Percentiles rank a stretch among this genome's conserved stretches.
Evolutionary conservation across 1,284 basidiomycete species (phyloP).

Genomic region (Inonotus obliquus): DNA sequence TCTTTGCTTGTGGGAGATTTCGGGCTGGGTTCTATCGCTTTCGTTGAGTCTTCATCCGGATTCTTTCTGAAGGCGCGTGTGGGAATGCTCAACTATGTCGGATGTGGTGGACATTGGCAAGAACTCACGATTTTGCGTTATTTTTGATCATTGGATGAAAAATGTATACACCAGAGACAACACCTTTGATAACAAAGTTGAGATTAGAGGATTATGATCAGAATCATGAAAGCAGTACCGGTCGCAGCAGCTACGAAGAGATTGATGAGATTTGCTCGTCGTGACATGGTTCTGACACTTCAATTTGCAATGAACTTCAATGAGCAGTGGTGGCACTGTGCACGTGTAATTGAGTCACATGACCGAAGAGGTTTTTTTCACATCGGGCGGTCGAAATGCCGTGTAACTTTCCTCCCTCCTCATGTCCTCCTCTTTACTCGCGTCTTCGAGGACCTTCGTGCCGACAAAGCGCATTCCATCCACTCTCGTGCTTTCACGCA

Average conservation of each 20-base stretch:
- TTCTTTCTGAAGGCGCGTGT: neutral
- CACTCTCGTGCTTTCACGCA: conserved; percentile 8
- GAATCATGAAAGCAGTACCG: neutral
- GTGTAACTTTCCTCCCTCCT: neutral
- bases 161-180: conserved; percentile 60
- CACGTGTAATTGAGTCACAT: neutral
- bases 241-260: conserved; percentile 13
- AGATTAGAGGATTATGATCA: neutral
- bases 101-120: neutral
- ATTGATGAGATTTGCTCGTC: conserved; percentile 8
- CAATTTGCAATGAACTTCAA: neutral
- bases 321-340: neutral
- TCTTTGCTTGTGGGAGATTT: neutral
- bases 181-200: conserved; percentile 34
- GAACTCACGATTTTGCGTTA: neutral
- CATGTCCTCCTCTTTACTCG: conserved; percentile 1
- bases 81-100: neutral
- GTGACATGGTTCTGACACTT: conserved; percentile 8
- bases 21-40: neutral
- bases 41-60: neutral
- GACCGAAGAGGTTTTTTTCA: neutral
- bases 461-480: neutral
- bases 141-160: conserved; percentile 33
- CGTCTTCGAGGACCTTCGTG: neutral
- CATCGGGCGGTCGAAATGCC: neutral